Percentiles rank a stretch among this genome's conserved stretches.
Evolutionary conservation across 1,284 basidiomycete species (phyloP).

Genomic region (Apiotrichum domesticum): DNA sequence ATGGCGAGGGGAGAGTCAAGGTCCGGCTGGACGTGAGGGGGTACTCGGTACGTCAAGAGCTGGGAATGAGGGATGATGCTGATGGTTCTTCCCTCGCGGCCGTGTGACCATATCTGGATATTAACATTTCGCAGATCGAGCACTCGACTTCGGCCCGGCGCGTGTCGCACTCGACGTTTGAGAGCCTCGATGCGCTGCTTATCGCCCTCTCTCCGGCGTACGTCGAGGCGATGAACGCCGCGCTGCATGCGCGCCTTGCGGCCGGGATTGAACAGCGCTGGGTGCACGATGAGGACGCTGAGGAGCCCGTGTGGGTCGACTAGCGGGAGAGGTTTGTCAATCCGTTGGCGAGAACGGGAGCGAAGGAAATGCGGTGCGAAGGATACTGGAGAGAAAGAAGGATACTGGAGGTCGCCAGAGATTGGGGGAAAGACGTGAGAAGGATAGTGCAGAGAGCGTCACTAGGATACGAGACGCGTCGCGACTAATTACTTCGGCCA

Average conservation of each 20-base stretch:
- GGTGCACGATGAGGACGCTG: slow-evolving; percentile 5
- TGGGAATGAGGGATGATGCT: no score
- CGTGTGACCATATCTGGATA: no score
- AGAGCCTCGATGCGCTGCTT: slow-evolving; percentile 36
- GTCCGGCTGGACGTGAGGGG: slow-evolving; percentile 29
- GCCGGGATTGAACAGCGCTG: slow-evolving; percentile 2
- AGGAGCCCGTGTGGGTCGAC: slow-evolving; percentile 16
- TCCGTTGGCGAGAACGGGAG: no score
- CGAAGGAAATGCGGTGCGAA: not conserved
- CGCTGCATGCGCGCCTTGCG: slow-evolving; percentile 32
- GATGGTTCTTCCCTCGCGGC: no score
- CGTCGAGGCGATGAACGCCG: slow-evolving; percentile 33
- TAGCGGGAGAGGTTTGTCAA: no score
- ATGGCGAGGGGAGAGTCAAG: slow-evolving; percentile 18
- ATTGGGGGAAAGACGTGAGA: no score
- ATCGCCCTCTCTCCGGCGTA: slow-evolving; percentile 35
- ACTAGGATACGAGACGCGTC: no score
- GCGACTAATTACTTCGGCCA: no score
- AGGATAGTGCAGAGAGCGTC: no score
- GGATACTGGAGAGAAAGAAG: no score
- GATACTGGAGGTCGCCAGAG: no score
- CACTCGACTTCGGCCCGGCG: not conserved
- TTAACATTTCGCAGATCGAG: no score
- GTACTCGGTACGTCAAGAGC: slow-evolving; percentile 24
- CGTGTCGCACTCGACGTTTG: slow-evolving; percentile 22